phyloP scores from a whole-genome alignment of 169 alveolate species.

The Miamiensis avidus region DNA sequence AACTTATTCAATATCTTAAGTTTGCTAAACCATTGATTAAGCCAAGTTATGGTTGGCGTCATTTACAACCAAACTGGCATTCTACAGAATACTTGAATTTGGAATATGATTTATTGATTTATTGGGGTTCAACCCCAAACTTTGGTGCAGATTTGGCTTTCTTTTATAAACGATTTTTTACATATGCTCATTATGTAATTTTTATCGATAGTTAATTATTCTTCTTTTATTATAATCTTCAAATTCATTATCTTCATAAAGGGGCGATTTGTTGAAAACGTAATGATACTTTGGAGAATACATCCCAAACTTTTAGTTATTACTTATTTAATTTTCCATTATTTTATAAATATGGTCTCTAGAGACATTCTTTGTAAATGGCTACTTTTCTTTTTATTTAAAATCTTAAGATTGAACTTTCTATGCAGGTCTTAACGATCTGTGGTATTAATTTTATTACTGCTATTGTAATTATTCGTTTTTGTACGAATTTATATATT shows the following conservation, averaged over 20 bases:
- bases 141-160: neutral
- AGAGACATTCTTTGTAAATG: constrained; percentile 5
- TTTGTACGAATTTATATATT: neutral
- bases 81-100: no score
- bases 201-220: neutral
- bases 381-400: neutral
- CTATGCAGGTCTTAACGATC: constrained; percentile 18
- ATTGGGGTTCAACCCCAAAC: neutral
- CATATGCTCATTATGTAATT: neutral
- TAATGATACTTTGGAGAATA: constrained; percentile 16
- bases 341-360: constrained; percentile 1
- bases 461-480: neutral
- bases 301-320: constrained; percentile 18
- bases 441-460: constrained; percentile 10
- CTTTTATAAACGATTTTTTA: neutral
- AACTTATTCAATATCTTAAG: no score
- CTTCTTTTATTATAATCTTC: constrained; percentile 11
- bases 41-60: neutral
- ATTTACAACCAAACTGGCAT: neutral
- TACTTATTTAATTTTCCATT: neutral
- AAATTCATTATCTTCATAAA: constrained; percentile 4
- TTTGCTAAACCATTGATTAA: no score
- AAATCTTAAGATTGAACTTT: neutral
- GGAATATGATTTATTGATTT: constrained; percentile 1
- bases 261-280: constrained; percentile 4